phyloP scores from a whole-genome alignment of 1,284 basidiomycete species.

The Porphyrellus sp. region DNA sequence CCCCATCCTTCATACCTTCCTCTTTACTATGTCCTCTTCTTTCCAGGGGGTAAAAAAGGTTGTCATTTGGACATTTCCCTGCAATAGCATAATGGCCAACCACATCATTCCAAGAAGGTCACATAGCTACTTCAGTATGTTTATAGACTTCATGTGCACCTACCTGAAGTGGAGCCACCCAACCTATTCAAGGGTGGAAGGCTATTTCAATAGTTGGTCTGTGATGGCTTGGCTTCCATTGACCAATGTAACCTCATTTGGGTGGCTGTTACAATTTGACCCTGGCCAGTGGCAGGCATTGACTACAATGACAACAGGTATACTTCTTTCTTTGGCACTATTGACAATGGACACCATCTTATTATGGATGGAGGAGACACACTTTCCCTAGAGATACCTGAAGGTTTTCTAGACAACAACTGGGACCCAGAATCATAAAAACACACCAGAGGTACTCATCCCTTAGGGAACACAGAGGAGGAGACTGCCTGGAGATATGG shows the following conservation, averaged over 20 bases:
- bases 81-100: background rate
- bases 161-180: background rate
- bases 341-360: too few species aligned
- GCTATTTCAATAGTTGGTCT: slow-evolving; percentile 42
- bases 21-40: slow-evolving; percentile 42
- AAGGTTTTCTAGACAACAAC: too few species aligned
- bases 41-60: slow-evolving; percentile 40
- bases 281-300: too few species aligned
- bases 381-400: too few species aligned
- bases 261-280: too few species aligned
- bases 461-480: too few species aligned
- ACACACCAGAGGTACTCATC: too few species aligned
- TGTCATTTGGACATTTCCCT: slow-evolving; percentile 21
- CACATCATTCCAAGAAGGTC: slow-evolving; percentile 9
- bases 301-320: too few species aligned
- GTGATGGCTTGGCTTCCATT: slow-evolving; percentile 36
- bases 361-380: too few species aligned
- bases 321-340: too few species aligned
- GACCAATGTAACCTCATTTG: slow-evolving; percentile 34
- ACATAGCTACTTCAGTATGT: slow-evolving; percentile 19
- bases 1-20: slow-evolving; percentile 36
- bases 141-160: slow-evolving; percentile 8
- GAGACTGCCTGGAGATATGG: too few species aligned
- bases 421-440: too few species aligned
- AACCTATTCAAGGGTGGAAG: slow-evolving; percentile 38